A percentile compares a stretch with the other conserved stretches of the same genome.
Evolutionary conservation across 768 basidiomycete species (phyloP).

Genomic region (Russula ochroleuca): DNA sequence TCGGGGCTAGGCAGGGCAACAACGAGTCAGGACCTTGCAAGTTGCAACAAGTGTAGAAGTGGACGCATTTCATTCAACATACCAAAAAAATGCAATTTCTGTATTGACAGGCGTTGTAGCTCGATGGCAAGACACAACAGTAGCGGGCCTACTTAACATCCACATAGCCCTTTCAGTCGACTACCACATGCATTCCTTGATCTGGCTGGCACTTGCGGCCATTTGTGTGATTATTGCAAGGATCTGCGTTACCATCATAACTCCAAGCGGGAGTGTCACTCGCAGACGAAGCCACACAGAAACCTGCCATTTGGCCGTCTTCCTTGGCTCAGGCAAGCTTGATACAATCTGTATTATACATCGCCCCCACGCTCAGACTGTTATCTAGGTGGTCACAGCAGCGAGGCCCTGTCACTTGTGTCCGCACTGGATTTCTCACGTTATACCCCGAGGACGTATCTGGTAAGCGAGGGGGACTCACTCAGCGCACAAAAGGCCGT

Average conservation of each 20-base stretch:
- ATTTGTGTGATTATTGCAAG: slow-evolving; percentile 20
- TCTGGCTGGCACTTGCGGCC: not conserved
- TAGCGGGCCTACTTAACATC: too few species aligned
- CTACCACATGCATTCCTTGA: not conserved
- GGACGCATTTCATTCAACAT: too few species aligned
- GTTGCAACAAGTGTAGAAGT: too few species aligned
- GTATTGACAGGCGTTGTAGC: too few species aligned
- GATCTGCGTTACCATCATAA: slow-evolving; percentile 28
- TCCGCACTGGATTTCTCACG: slow-evolving; percentile 68
- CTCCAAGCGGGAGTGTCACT: slow-evolving; percentile 26
- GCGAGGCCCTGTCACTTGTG: slow-evolving; percentile 72
- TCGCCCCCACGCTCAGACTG: slow-evolving; percentile 21
- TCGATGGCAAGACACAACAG: too few species aligned
- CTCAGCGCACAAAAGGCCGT: slow-evolving; percentile 71
- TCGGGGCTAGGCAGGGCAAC: not conserved
- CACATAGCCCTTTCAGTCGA: not conserved
- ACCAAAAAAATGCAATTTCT: too few species aligned
- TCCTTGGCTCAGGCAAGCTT: slow-evolving; percentile 84
- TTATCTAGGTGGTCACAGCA: slow-evolving; percentile 83
- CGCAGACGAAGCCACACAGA: slow-evolving; percentile 18
- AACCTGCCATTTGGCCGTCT: slow-evolving; percentile 64
- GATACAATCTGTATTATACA: not conserved
- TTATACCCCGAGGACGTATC: slow-evolving; percentile 75
- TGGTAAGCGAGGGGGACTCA: slow-evolving; percentile 75
- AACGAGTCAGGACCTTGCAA: too few species aligned